phyloP scores from a whole-genome alignment of 768 basidiomycete species.

The Coprinopsis sp. region DNA sequence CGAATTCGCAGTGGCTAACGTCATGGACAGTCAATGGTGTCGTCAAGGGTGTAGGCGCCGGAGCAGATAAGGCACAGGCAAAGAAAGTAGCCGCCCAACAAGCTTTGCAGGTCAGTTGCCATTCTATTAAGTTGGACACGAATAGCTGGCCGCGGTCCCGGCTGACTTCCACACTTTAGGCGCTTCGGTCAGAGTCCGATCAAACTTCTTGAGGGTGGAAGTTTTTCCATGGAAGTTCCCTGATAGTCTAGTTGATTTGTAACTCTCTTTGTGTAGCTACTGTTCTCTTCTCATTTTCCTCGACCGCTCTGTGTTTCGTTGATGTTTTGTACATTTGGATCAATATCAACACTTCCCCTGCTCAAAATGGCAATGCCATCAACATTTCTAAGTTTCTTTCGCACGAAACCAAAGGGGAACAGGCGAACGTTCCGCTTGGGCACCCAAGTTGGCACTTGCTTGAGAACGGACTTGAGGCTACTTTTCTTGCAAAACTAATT shows the following conservation, averaged over 20 bases:
- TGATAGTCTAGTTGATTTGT: neutral
- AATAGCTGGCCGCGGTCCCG: neutral
- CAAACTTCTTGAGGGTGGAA: neutral
- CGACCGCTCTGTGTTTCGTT: neutral
- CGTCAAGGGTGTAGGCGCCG: conserved; percentile 43
- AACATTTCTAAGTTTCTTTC: neutral
- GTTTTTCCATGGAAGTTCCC: neutral
- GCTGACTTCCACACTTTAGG: neutral
- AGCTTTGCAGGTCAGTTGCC: conserved; percentile 35
- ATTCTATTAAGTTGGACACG: neutral
- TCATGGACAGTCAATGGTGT: conserved; percentile 39
- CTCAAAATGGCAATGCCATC: conserved; percentile 10
- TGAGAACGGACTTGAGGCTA: no score
- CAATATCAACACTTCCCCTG: neutral
- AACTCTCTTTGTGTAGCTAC: neutral
- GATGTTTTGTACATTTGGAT: neutral
- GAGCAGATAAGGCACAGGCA: conserved; percentile 39
- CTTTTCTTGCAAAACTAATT: neutral
- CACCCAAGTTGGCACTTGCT: no score
- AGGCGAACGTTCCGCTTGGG: no score
- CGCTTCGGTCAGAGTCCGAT: conserved; percentile 2
- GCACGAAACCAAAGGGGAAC: no score
- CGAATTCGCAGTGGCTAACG: conserved; percentile 1
- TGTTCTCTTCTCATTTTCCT: neutral
- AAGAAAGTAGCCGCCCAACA: conserved; percentile 44